Percentiles rank a stretch among this genome's conserved stretches.
Evolutionary conservation across 75 land plant genomes (phyloP).

Genomic region (Gnetum montanum): DNA sequence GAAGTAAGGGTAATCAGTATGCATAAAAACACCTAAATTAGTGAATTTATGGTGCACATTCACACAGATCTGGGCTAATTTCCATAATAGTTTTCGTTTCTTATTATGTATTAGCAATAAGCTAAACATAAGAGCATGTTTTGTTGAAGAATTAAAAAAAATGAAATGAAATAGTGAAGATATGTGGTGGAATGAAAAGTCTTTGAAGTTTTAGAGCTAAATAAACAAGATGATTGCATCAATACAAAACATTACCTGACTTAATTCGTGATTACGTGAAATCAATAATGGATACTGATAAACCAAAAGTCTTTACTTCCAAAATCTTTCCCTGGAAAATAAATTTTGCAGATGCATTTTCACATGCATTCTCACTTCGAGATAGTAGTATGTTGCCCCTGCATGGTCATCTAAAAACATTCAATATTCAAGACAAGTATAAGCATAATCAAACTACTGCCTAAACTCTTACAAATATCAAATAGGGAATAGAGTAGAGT

Average conservation of each 20-base stretch:
- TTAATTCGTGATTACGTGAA: slow-evolving; percentile 85
- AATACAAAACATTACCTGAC: slow-evolving; percentile 71
- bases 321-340: slow-evolving; percentile 47
- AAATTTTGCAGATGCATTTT: slow-evolving; percentile 18
- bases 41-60: no score
- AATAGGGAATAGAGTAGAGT: not conserved
- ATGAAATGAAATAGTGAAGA: no score
- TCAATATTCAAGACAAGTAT: not conserved
- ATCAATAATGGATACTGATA: slow-evolving; percentile 69
- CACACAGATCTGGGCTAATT: no score
- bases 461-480: not conserved
- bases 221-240: no score
- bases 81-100: no score
- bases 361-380: slow-evolving; percentile 29
- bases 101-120: no score
- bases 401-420: slow-evolving; percentile 3
- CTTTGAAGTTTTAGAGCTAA: no score
- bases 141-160: no score
- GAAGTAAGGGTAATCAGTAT: no score
- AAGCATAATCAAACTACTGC: not conserved
- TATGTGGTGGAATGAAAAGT: no score
- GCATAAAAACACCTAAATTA: no score
- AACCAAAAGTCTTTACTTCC: slow-evolving; percentile 44
- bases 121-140: no score
- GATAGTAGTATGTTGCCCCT: slow-evolving; percentile 90